Base-by-base conservation (phyloP, 2,329 filamentous ascomycete species). In the Orbilia ellipsospora region DNA sequence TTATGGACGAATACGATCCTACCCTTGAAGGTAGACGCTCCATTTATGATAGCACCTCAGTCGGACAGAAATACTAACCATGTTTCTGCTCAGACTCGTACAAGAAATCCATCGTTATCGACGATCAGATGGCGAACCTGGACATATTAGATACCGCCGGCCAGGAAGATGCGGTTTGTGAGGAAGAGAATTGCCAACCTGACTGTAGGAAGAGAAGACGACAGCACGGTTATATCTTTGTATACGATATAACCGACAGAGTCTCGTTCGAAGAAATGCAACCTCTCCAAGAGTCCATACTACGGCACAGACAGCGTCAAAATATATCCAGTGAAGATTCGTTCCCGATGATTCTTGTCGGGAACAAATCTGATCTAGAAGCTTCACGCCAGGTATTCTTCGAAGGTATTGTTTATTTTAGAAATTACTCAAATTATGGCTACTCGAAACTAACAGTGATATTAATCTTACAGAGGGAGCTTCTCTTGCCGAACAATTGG, bases 291-390 rank as follows among this genome's bases (percentile, higher is more conserved):
- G 13, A 55, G 23, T 55, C 23, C 4, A 55, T 55, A 31, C 12
- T 36, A 7, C 52, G 23, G 3, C 52, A 55, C 13, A 28, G 20
- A 36, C 26, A n/a, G 48, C 48, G n/a, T 52, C 48, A 52, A 52
- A 52, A 52, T 23, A 52, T 52, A 18, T 52, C 48, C 7, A 52
- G 48, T 36, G 23, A 55, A 36, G 52, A 55, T 85, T 97, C 97
- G 83, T 98, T 99, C 86, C 95, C 95, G 80, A 97, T 99, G 86
- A 97, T 98, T 70, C 92, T 99, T 57, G 95, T 98, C 48, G 95
- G 93, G 80, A 99, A 99, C 88, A 99, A 99, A 87, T 97, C 94
- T 85, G 95, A 99, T 92, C 85, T 98, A 82, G 94, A 97, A 81
- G 87, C 87, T 80, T 94, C 98, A 85, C 89, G 95, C 81, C 92